These are phyloP conservation scores for Fusarium tricinctum DNA, from an alignment of 2,329 filamentous ascomycete genomes.

Conservation along the genomic window DNA sequence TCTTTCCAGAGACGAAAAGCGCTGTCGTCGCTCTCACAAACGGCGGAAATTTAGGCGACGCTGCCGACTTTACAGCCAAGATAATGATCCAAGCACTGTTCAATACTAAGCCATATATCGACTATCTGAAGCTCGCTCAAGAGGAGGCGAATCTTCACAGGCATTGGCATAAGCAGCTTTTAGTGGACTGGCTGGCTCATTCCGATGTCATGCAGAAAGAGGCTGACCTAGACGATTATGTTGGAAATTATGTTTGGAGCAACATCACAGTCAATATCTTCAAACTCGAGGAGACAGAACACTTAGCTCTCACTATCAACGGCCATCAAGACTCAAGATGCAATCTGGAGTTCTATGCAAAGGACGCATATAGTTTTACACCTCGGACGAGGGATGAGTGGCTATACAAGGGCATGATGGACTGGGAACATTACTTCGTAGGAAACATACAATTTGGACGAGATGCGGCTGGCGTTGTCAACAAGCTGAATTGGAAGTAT, in stretches of 20 bases:
- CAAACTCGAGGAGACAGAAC: background rate
- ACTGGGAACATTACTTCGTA: background rate
- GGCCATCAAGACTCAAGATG: background rate
- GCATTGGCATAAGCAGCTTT: background rate
- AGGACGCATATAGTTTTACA: background rate
- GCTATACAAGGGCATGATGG: constrained; percentile 2
- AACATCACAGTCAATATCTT: background rate
- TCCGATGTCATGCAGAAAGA: background rate
- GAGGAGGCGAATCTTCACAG: background rate
- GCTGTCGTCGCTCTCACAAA: background rate
- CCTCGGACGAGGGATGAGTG: background rate
- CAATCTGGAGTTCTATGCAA: background rate
- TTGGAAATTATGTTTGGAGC: background rate
- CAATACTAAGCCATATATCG: background rate
- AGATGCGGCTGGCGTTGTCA: background rate
- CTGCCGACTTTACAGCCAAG: constrained; percentile 1
- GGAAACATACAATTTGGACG: background rate
- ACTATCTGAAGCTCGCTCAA: background rate
- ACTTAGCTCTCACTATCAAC: background rate
- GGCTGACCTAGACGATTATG: background rate
- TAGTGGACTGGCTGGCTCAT: background rate
- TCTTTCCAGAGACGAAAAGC: background rate
- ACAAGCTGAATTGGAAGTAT: background rate
- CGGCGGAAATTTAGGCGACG: background rate
- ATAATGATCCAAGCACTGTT: background rate